Evolutionary conservation across 73 alveolate genomes (phyloP).

Genomic region (Paramecium pentaurelia): DNA sequence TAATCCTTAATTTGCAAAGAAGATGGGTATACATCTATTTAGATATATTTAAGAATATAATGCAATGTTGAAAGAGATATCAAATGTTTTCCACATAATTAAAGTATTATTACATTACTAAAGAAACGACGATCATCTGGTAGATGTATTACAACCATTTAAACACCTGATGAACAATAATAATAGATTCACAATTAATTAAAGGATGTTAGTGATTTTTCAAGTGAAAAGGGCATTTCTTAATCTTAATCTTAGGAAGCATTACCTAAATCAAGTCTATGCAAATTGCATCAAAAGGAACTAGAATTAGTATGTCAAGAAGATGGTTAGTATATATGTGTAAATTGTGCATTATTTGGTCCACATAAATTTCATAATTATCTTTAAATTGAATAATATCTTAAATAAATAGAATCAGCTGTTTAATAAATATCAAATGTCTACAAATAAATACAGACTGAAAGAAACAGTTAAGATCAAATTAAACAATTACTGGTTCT

Average conservation of each 20-base stretch:
- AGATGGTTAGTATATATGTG: slow-evolving; percentile 79
- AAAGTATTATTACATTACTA: neutral
- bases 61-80: neutral
- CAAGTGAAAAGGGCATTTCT: neutral
- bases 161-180: neutral
- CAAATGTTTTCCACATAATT: neutral
- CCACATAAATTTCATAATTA: slow-evolving; percentile 83
- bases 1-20: neutral
- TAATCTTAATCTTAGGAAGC: neutral
- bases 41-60: neutral
- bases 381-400: slow-evolving; percentile 65
- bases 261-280: neutral
- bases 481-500: neutral
- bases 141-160: neutral
- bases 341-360: slow-evolving; percentile 89
- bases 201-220: neutral
- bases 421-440: slow-evolving; percentile 10
- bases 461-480: neutral
- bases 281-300: slow-evolving; percentile 56
- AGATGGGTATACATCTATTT: neutral
- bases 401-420: slow-evolving; percentile 73
- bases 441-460: neutral
- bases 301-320: slow-evolving; percentile 83
- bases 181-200: neutral
- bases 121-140: neutral